Base-by-base conservation (phyloP, 257 asterid species). In the Solanum pimpinellifolium region DNA sequence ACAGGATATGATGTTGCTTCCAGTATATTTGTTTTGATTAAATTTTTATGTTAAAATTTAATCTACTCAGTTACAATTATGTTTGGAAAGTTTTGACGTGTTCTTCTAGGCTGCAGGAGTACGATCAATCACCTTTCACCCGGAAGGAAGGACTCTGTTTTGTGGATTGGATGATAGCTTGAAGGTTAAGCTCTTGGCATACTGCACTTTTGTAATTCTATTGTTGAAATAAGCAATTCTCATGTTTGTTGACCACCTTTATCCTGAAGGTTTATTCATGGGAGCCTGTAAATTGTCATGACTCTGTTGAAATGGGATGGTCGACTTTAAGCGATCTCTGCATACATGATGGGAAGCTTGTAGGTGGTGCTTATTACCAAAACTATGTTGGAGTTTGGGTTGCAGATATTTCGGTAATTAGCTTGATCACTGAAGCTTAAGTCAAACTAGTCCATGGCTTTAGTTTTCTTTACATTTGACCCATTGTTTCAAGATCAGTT, bases 241-340 rank as follows among this genome's bases (percentile, higher is more conserved):
- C 46, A 81, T 49, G 69, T 69, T 89, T 83, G 77, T 84, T 75
- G 44, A 35, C 89, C 60, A 88, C 85, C 87, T 83, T 88, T 88
- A 85, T 86, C 87, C 87, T 91, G 84, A 90, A 96, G 99, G 98
- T 96, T 89, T 96, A 94, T 93, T 95, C 99, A 41, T 97, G 99
- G 99, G 99, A 97, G 90, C 99, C 99, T 88, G 96, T 93, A 86
- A 90, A 93, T 84, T 97, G 98, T 89, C 99, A 93, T 59, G 98
- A 97, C 88, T 92, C 99, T 66, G 93, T 97, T 91, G 98, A 93
- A 86, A 96, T 97, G 98, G 98, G 99, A 85, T 97, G 99, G 99
- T 96, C 99, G 56, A 93, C 97, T 4, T 91, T 97, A 86, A 98
- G 99, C 81, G 99, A 96, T 91, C 93, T 96, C 80, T 96, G 98